Evolutionary conservation across 768 basidiomycete genomes (phyloP).

Genomic region (Xerocomellus intermedius): DNA sequence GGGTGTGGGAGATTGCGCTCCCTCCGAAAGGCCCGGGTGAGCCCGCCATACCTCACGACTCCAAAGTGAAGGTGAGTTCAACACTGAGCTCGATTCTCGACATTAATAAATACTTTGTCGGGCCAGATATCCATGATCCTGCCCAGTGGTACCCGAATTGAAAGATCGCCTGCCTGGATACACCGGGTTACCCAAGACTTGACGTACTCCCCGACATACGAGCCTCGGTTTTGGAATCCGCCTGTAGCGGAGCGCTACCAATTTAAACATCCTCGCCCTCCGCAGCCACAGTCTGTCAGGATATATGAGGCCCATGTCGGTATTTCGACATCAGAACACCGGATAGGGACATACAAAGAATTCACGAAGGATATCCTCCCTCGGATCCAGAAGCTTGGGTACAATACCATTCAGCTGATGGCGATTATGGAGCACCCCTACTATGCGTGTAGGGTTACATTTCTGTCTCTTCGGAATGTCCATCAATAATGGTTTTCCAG

Average conservation of each 20-base stretch:
- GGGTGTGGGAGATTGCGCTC: constrained; percentile 84
- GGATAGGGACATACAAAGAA: constrained; percentile 95
- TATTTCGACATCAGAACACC: constrained; percentile 83
- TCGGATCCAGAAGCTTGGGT: constrained; percentile 87
- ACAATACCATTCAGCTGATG: constrained; percentile 98
- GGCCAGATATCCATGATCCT: constrained; percentile 88
- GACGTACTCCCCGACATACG: constrained; percentile 84
- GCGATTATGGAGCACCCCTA: constrained; percentile 98
- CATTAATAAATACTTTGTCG: not conserved
- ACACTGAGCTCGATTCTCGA: not conserved
- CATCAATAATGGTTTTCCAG: constrained; percentile 37
- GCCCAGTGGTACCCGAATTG: constrained; percentile 77
- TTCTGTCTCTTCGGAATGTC: not conserved
- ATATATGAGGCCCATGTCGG: constrained; percentile 99
- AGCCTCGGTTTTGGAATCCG: constrained; percentile 99
- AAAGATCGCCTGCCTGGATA: constrained; percentile 94
- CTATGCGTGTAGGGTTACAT: constrained; percentile 76
- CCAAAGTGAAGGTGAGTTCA: constrained; percentile 80
- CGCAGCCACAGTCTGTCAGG: constrained; percentile 61
- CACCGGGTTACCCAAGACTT: constrained; percentile 94
- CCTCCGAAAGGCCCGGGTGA: constrained; percentile 64
- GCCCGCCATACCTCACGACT: constrained; percentile 90
- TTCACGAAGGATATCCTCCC: constrained; percentile 84
- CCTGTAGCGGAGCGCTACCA: constrained; percentile 65
- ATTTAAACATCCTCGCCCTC: constrained; percentile 78